These are phyloP conservation scores for Vitis riparia DNA, from an alignment of 164 flowering plant genomes.

Conservation along the genomic window DNA sequence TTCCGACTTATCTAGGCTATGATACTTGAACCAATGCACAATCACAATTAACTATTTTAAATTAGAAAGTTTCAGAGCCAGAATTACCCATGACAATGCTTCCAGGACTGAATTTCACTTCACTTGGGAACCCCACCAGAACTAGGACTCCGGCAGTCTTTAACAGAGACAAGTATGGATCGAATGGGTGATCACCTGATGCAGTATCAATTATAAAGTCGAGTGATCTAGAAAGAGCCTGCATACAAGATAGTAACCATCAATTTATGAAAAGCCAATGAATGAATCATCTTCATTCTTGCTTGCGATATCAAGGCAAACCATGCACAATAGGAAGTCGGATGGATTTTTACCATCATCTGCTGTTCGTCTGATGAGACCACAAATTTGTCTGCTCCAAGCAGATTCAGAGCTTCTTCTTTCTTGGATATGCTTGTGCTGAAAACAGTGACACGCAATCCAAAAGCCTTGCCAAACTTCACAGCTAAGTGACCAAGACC, in stretches of 20 bases:
- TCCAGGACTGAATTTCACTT: slow-evolving; percentile 68
- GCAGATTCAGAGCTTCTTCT: slow-evolving; percentile 63
- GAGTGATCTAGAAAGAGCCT: slow-evolving; percentile 52
- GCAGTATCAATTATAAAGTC: slow-evolving; percentile 77
- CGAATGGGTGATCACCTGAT: slow-evolving; percentile 86
- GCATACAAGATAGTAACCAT: slow-evolving; percentile 15
- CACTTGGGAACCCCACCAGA: slow-evolving; percentile 78
- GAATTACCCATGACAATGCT: slow-evolving; percentile 57
- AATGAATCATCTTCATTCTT: not conserved
- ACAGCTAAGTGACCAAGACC: slow-evolving; percentile 90
- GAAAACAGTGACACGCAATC: slow-evolving; percentile 65
- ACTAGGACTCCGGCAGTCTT: slow-evolving; percentile 62
- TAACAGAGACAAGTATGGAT: slow-evolving; percentile 70
- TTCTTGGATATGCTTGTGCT: slow-evolving; percentile 75
- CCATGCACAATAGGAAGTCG: not conserved
- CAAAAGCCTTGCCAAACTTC: slow-evolving; percentile 81
- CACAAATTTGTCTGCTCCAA: slow-evolving; percentile 76
- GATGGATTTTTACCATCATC: slow-evolving; percentile 52
- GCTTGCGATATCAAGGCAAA: not conserved
- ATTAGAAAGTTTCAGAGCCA: not conserved
- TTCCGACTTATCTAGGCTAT: no score
- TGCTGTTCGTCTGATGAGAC: slow-evolving; percentile 63
- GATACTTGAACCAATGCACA: no score
- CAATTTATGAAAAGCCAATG: not conserved
- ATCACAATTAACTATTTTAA: no score